These are phyloP conservation scores for Solanum chacoense DNA, from an alignment of 305 asterid genomes.

Conservation along the genomic window DNA sequence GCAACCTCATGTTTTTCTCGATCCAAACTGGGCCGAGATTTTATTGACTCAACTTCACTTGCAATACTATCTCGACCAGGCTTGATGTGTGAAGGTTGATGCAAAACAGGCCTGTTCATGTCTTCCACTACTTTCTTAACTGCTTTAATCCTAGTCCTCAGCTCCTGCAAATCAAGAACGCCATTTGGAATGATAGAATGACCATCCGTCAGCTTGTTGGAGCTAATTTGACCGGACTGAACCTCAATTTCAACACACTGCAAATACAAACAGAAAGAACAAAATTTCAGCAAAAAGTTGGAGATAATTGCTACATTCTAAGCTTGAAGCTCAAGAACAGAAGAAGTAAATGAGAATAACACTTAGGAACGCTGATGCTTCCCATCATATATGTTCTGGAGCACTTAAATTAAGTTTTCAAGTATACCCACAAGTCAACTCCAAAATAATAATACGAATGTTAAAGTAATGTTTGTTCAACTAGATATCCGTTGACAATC, in stretches of 20 bases:
- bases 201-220: conserved; percentile 27
- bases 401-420: background rate
- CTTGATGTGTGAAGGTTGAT: conserved; percentile 20
- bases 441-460: background rate
- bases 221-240: conserved; percentile 22
- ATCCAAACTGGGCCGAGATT: conserved; percentile 34
- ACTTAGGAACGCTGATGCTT: background rate
- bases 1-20: conserved; percentile 28
- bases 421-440: background rate
- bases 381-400: background rate
- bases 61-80: conserved; percentile 20
- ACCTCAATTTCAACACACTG: conserved; percentile 41
- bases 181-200: conserved; percentile 21
- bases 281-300: background rate
- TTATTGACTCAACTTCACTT: conserved; percentile 38
- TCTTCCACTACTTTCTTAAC: conserved; percentile 61
- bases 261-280: conserved; percentile 9
- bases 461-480: background rate
- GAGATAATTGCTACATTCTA: background rate
- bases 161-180: conserved; percentile 40
- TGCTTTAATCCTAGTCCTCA: conserved; percentile 52
- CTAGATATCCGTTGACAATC: background rate
- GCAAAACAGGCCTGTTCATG: conserved; percentile 28
- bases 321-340: background rate
- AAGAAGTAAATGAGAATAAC: background rate